Percentiles rank a stretch among this genome's conserved stretches.
phyloP scores from a whole-genome alignment of 2,329 filamentous ascomycete species.

The Aspergillus clavatus region DNA sequence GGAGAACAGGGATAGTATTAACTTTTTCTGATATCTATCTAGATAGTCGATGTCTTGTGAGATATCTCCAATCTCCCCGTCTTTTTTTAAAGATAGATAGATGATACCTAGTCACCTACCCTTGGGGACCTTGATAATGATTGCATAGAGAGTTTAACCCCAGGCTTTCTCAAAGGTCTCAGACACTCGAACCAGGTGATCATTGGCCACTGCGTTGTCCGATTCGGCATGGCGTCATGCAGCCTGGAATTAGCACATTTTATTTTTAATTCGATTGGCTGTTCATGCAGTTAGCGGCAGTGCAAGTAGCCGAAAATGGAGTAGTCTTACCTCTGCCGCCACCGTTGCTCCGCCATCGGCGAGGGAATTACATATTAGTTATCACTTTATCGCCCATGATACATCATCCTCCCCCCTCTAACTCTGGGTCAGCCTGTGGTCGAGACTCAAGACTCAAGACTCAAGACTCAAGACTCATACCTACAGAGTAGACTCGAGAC shows the following conservation, averaged over 20 bases:
- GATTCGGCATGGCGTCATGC: conserved; percentile 30
- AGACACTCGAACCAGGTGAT: conserved; percentile 15
- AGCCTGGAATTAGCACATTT: conserved; percentile 26
- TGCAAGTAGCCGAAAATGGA: conserved; percentile 20
- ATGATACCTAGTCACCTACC: too few species aligned
- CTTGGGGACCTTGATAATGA: too few species aligned
- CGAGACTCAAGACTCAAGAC: too few species aligned
- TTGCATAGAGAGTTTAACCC: neutral
- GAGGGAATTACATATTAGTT: conserved; percentile 5
- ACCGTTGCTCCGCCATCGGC: conserved; percentile 25
- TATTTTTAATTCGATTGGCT: conserved; percentile 19
- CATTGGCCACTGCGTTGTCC: conserved; percentile 22
- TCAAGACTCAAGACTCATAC: too few species aligned
- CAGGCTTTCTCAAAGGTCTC: conserved; percentile 5
- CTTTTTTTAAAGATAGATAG: too few species aligned
- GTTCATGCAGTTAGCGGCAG: conserved; percentile 21
- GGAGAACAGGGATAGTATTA: too few species aligned
- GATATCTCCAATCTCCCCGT: too few species aligned
- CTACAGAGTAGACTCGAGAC: too few species aligned
- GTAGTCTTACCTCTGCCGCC: conserved; percentile 23
- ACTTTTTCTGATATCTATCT: too few species aligned
- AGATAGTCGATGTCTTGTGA: too few species aligned
- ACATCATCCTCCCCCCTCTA: conserved; percentile 3
- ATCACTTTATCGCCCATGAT: neutral
- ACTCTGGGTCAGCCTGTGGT: neutral